phyloP scores from a whole-genome alignment of 495 filamentous ascomycete species.

The Tuber aestivum region DNA sequence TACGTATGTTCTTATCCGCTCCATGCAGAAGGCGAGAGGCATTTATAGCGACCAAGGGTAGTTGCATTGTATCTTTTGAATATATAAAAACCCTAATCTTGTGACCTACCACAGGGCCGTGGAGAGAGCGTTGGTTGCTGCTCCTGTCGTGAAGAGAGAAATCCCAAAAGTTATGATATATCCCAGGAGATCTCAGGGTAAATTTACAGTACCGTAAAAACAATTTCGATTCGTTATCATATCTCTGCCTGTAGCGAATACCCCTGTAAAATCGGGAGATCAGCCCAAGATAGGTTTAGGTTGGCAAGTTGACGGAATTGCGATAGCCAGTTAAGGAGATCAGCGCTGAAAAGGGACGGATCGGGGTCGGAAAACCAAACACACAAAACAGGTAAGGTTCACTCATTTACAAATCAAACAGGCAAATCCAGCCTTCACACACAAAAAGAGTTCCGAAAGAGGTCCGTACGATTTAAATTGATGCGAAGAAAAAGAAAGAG shows the following conservation, averaged over 20 bases:
- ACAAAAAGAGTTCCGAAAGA: no score
- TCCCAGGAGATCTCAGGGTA: background rate
- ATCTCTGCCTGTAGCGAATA: background rate
- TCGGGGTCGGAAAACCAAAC: no score
- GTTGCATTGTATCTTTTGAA: conserved; percentile 1
- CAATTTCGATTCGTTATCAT: background rate
- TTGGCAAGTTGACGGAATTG: conserved; percentile 1
- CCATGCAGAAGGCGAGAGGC: background rate
- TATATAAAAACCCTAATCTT: background rate
- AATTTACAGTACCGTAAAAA: conserved; percentile 1
- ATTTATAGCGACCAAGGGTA: background rate
- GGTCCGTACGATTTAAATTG: no score
- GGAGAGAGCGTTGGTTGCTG: background rate
- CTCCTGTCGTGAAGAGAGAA: background rate
- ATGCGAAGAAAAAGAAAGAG: no score
- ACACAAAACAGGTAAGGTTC: no score
- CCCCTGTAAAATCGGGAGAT: background rate
- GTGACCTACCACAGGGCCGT: background rate
- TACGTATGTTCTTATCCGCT: background rate
- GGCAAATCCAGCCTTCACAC: no score
- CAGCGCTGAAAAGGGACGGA: no score
- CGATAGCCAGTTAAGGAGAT: background rate
- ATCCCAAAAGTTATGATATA: background rate
- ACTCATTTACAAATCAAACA: no score
- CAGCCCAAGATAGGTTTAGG: background rate